Conservation (phyloP, 2,329 filamentous ascomycete genomes). For the Pyrenophora seminiperda region DNA sequence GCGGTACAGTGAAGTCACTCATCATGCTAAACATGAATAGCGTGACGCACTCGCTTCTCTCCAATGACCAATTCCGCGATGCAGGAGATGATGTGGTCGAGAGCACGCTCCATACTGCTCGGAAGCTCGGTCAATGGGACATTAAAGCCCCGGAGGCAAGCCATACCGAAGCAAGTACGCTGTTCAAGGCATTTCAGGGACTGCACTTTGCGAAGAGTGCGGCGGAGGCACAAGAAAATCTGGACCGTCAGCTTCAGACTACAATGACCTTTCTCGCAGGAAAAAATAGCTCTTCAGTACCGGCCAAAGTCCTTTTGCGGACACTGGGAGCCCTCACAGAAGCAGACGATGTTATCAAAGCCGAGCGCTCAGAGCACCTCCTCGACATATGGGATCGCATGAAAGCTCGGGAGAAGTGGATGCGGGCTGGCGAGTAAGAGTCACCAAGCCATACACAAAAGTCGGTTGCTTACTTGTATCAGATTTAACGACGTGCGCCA, state of each 20-base stretch:
- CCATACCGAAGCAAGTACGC: constrained; percentile 67
- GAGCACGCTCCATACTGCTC: constrained; percentile 77
- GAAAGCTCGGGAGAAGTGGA: constrained; percentile 72
- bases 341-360: constrained; percentile 75
- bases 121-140: constrained; percentile 90
- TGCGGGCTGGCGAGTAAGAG: constrained; percentile 77
- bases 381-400: constrained; percentile 67
- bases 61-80: constrained; percentile 66
- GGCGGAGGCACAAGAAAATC: constrained; percentile 58
- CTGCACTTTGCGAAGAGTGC: constrained; percentile 70
- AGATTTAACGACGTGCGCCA: constrained; percentile 79
- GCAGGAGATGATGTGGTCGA: constrained; percentile 66
- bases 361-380: constrained; percentile 64
- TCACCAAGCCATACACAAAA: not conserved
- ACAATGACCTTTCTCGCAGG: constrained; percentile 49
- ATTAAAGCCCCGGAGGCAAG: constrained; percentile 71
- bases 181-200: constrained; percentile 82
- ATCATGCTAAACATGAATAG: constrained; percentile 83
- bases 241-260: constrained; percentile 65
- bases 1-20: constrained; percentile 76
- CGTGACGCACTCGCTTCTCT: constrained; percentile 78
- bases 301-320: constrained; percentile 34
- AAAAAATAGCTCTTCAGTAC: constrained; percentile 30
- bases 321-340: constrained; percentile 75
- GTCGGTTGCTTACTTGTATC: constrained; percentile 44